Evolutionary conservation across 768 basidiomycete species (phyloP).

Genomic region (Mycena haematopus): DNA sequence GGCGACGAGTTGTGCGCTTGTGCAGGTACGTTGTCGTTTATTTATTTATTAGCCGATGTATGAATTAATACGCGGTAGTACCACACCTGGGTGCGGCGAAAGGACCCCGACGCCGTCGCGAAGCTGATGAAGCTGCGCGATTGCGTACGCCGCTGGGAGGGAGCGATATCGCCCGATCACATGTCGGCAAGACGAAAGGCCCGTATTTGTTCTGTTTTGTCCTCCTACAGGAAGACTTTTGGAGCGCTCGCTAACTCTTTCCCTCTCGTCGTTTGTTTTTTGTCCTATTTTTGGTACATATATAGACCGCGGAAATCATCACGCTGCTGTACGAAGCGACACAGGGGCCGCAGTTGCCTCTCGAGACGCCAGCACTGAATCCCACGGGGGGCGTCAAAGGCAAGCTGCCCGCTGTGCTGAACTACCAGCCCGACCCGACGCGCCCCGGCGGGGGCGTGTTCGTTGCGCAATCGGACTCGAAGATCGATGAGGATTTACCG

Average conservation of each 20-base stretch:
- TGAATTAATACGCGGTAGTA: constrained; percentile 57
- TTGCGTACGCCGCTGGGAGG: constrained; percentile 88
- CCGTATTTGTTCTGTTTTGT: constrained; percentile 36
- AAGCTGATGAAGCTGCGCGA: constrained; percentile 84
- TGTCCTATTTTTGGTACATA: constrained; percentile 6
- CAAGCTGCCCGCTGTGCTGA: constrained; percentile 60
- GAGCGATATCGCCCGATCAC: constrained; percentile 86
- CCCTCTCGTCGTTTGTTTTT: neutral
- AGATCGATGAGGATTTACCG: constrained; percentile 56
- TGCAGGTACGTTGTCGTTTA: constrained; percentile 65
- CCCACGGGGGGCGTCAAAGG: constrained; percentile 75
- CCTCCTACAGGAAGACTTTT: neutral
- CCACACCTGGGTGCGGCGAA: constrained; percentile 89
- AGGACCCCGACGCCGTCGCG: constrained; percentile 74
- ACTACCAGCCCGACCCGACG: constrained; percentile 80
- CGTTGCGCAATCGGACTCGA: constrained; percentile 62
- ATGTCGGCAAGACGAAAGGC: constrained; percentile 94
- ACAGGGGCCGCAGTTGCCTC: constrained; percentile 63
- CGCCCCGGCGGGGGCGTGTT: constrained; percentile 90
- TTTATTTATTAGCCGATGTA: constrained; percentile 3
- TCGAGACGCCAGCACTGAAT: constrained; percentile 73
- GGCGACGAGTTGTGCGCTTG: constrained; percentile 86
- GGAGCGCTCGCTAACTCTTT: constrained; percentile 21
- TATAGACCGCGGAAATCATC: constrained; percentile 90
- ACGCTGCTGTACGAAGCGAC: constrained; percentile 91